A percentile compares a stretch with the other conserved stretches of the same genome.
These are phyloP conservation scores for Omphalea diandra DNA, from an alignment of 441 rosid genomes.

Conservation along the genomic window DNA sequence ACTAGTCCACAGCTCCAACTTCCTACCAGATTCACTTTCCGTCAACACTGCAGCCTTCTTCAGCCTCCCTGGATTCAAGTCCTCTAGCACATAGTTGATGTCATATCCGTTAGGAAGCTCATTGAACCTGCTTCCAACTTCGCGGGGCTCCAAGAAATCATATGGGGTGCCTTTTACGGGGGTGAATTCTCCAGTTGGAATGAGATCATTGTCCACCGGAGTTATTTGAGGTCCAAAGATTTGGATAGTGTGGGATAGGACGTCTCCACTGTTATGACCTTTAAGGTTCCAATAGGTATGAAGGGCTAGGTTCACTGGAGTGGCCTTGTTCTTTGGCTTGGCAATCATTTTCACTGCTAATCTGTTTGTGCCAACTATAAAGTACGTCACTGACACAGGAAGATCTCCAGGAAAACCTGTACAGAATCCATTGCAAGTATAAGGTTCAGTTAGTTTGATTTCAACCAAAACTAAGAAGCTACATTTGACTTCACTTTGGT, in stretches of 20 bases:
- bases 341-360: no score
- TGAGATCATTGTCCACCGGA: slow-evolving; percentile 63
- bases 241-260: slow-evolving; percentile 58
- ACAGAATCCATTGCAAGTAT: no score
- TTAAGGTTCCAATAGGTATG: slow-evolving; percentile 84
- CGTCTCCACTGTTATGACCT: slow-evolving; percentile 56
- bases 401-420: no score
- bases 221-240: slow-evolving; percentile 48
- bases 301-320: slow-evolving; percentile 70
- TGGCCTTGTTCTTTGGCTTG: no score
- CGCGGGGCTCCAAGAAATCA: slow-evolving; percentile 51
- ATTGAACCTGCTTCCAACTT: slow-evolving; percentile 42
- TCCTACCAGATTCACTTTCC: slow-evolving; percentile 57
- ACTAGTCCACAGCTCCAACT: slow-evolving; percentile 71
- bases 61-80: slow-evolving; percentile 25
- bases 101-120: slow-evolving; percentile 63
- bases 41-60: slow-evolving; percentile 50
- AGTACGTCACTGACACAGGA: no score
- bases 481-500: no score
- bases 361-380: no score
- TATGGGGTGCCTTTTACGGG: slow-evolving; percentile 49
- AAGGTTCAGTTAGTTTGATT: no score
- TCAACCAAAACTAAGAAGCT: no score
- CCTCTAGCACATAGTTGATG: slow-evolving; percentile 59
- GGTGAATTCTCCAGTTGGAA: slow-evolving; percentile 60